Percentiles rank a stretch among this genome's conserved stretches.
Conservation (phyloP, 371 early-diverging fungal species). For the Actinomortierella ambigua region DNA sequence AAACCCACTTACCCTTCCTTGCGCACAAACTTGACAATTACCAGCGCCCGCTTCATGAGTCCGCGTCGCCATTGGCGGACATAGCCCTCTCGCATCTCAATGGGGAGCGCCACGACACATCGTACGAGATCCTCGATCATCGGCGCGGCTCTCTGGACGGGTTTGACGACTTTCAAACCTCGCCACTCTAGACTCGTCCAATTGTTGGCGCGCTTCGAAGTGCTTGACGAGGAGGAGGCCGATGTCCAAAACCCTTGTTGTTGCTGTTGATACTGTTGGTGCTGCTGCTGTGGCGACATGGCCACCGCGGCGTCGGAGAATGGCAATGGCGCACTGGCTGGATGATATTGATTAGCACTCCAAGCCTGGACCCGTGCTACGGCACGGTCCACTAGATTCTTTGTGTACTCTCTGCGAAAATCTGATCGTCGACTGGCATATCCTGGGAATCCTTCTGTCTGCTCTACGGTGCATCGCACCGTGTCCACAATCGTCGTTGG, state of each 20-base stretch:
- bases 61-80: constrained; percentile 61
- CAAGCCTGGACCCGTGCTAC: constrained; percentile 34
- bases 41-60: constrained; percentile 51
- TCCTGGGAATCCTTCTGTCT: constrained; percentile 54
- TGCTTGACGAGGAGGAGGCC: too few species aligned
- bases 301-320: too few species aligned
- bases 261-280: too few species aligned
- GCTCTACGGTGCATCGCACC: constrained; percentile 53
- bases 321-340: too few species aligned
- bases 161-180: constrained; percentile 48
- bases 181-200: constrained; percentile 43
- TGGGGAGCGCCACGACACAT: constrained; percentile 52
- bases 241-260: too few species aligned
- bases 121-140: constrained; percentile 58
- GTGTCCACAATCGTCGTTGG: constrained; percentile 64
- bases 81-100: constrained; percentile 58
- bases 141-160: constrained; percentile 53
- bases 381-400: constrained; percentile 22
- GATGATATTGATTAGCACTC: constrained; percentile 17
- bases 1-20: constrained; percentile 54
- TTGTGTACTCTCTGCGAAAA: constrained; percentile 46
- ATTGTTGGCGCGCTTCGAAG: constrained; percentile 23
- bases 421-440: constrained; percentile 48
- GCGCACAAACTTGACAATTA: constrained; percentile 57
- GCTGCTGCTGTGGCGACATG: too few species aligned